A percentile compares a stretch with the other conserved stretches of the same genome.
Conservation (phyloP, 1,284 basidiomycete species). For the Cryptococcus neoformans region DNA sequence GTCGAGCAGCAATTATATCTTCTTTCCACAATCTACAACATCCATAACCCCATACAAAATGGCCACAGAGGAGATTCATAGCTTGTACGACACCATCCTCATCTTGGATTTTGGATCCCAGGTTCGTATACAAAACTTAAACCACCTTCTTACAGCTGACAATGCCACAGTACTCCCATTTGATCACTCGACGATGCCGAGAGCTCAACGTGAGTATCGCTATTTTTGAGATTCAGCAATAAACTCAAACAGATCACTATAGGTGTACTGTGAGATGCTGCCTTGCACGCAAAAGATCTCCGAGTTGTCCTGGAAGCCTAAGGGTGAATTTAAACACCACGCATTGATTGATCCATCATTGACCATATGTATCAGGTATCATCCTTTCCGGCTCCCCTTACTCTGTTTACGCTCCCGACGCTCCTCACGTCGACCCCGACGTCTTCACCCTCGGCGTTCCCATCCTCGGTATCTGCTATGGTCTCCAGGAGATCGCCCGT, state of each 20-base stretch:
- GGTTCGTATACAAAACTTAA: constrained; percentile 52
- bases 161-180: constrained; percentile 78
- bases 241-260: not conserved
- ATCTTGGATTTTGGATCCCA: constrained; percentile 98
- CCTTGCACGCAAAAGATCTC: constrained; percentile 92
- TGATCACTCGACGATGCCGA: constrained; percentile 97
- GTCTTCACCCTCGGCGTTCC: constrained; percentile 91
- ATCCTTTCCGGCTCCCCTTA: constrained; percentile 98
- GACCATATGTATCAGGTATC: constrained; percentile 61
- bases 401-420: constrained; percentile 91
- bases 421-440: constrained; percentile 92
- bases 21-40: not conserved
- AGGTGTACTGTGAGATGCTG: constrained; percentile 95
- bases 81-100: constrained; percentile 93
- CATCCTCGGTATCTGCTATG: constrained; percentile 97
- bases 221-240: not conserved
- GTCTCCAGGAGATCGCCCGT: constrained; percentile 95
- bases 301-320: constrained; percentile 90
- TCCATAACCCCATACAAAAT: not conserved
- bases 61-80: constrained; percentile 65
- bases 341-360: too few relatives aligned
- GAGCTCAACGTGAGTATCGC: constrained; percentile 66
- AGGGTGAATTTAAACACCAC: constrained; percentile 59
- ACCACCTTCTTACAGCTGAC: not conserved
- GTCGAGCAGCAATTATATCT: not conserved